Percentiles rank a stretch among this genome's conserved stretches.
phyloP scores from a whole-genome alignment of 768 basidiomycete genomes.

The Auriscalpium orientale region DNA sequence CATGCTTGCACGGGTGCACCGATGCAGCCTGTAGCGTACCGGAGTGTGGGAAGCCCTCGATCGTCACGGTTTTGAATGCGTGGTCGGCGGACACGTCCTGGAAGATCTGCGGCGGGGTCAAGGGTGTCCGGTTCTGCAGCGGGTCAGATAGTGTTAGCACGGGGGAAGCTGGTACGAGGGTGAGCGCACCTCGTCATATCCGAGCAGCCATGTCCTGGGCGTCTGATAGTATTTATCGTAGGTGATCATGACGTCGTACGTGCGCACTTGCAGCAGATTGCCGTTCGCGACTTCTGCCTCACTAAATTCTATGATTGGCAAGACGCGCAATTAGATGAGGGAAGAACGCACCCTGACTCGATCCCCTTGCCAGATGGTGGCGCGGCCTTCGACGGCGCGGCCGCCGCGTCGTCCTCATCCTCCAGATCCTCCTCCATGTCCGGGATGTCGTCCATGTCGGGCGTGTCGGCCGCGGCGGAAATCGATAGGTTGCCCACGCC shows the following conservation, averaged over 20 bases:
- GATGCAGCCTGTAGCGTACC: constrained; percentile 79
- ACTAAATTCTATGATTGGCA: constrained; percentile 26
- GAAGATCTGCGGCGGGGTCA: constrained; percentile 88
- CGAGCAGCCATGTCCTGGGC: constrained; percentile 94
- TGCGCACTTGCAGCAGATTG: constrained; percentile 90
- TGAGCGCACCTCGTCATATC: constrained; percentile 82
- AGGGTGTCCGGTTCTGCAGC: constrained; percentile 72
- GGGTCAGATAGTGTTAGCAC: neutral
- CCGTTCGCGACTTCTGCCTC: constrained; percentile 60
- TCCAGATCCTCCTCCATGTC: constrained; percentile 96
- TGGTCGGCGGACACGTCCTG: constrained; percentile 97
- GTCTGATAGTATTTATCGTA: constrained; percentile 99
- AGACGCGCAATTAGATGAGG: constrained; percentile 4
- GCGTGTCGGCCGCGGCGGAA: constrained; percentile 47
- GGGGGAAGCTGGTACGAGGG: neutral
- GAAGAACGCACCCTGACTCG: constrained; percentile 40
- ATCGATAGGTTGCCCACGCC: constrained; percentile 24
- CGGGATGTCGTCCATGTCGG: constrained; percentile 94
- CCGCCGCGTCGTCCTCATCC: constrained; percentile 84
- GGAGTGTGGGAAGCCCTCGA: constrained; percentile 96
- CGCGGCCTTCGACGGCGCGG: constrained; percentile 41
- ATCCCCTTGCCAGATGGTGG: constrained; percentile 28
- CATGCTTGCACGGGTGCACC: constrained; percentile 98
- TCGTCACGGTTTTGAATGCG: constrained; percentile 97
- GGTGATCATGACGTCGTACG: constrained; percentile 99